Evolutionary conservation across 345 rosid species (phyloP).

Genomic region (Rhodomyrtus tomentosa): DNA sequence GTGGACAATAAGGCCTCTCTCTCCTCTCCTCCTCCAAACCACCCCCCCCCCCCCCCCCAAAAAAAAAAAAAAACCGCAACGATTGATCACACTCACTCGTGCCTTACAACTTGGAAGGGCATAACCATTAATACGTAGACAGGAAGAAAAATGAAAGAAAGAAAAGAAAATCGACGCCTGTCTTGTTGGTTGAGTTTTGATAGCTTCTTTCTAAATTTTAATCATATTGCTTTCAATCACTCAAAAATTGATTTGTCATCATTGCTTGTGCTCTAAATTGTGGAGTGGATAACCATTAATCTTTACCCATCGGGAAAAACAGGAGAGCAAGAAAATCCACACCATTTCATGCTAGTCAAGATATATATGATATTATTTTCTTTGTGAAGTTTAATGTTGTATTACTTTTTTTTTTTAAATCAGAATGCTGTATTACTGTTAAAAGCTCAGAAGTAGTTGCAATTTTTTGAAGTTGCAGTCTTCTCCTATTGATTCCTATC

Average conservation of each 20-base stretch:
- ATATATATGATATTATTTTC: background rate
- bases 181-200: background rate
- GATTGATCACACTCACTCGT: background rate
- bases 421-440: background rate
- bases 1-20: slow-evolving; percentile 61
- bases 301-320: background rate
- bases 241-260: background rate
- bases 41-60: too few relatives aligned
- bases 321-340: background rate
- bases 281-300: background rate
- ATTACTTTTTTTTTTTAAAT: too few relatives aligned
- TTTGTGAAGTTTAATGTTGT: background rate
- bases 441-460: background rate
- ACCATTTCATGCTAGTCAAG: background rate
- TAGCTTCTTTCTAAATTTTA: background rate
- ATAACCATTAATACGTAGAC: background rate
- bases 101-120: background rate
- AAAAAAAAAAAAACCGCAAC: too few relatives aligned
- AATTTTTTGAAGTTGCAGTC: background rate
- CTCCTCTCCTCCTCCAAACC: slow-evolving; percentile 1
- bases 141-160: background rate
- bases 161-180: background rate
- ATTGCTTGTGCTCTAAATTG: background rate
- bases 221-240: background rate
- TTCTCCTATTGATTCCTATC: background rate